Evolutionary conservation across 371 early-diverging fungal genomes (phyloP), one percentile per base, ranked within the genome.

Genomic region (Synchytrium microbalum): DNA sequence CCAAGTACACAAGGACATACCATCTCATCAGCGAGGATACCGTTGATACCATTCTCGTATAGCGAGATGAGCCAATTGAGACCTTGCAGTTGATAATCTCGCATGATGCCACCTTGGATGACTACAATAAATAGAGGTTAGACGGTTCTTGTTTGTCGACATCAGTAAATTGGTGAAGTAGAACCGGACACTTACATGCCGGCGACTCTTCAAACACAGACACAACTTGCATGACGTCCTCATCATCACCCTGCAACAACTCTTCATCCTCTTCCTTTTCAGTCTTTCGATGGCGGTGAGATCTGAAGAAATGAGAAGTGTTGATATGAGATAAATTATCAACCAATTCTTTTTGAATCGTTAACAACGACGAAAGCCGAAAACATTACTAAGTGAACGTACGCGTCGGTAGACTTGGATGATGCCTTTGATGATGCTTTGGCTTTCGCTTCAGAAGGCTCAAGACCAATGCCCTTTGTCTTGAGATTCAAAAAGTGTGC

Each of bases 1-100:
- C 25, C 58, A 67, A 86, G 86, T 80, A 93, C 92, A 64, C 92
- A 93, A 27, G 98, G 80, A 55, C 56, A 10, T 55, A 96, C 98
- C 97, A 98, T 97, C 70, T 98, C 96, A 75, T 98, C 75, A 8
- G 98, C 99, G 53, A 99, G 73, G 68, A 98, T 99, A 29, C 99
- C 97, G 68, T 98, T 99, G 28, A 99, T 81, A 30, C 97, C 96
- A 71, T 96, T 94, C 64, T 98, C 94, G 81, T 95, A 97, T 26
- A 99, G 79, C 66, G 92, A 92, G 31, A 95, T 88, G 65, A 99
- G 79, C 99, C 99, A 99, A 75, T 99, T 96, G 38, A 98, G 84
- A 58, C 99, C 99, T 5, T 91, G 90, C 52, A 98, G 68, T 78
- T 99, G 99, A 75, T 99, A 95, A 59, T 92, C 92, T 52, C 92